Conservation (phyloP, 345 rosid genomes). For the Acer saccharum region DNA sequence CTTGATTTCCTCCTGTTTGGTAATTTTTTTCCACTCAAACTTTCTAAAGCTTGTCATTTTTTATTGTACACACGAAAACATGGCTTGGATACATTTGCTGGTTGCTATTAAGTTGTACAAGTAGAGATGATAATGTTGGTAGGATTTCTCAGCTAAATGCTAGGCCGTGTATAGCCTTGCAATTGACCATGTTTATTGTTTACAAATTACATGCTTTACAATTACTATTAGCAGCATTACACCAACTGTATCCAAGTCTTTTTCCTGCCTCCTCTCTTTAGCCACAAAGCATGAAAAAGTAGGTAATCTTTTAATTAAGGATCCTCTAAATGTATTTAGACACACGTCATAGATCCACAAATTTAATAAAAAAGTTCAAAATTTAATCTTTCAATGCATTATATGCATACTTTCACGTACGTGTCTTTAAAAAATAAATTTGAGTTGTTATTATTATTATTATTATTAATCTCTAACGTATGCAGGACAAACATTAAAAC, state of each 20-base stretch:
- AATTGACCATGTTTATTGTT: no score
- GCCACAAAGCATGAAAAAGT: no score
- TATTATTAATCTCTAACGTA: no score
- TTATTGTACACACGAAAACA: neutral
- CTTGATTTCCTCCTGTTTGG: no score
- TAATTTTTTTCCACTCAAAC: neutral
- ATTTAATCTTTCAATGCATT: no score
- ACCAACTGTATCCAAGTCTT: neutral
- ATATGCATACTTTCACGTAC: no score
- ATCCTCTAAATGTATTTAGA: no score
- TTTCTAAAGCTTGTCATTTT: neutral
- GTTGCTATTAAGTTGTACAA: neutral
- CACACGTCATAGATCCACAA: no score
- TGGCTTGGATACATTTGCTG: neutral
- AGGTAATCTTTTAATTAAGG: no score
- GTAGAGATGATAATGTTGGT: neutral
- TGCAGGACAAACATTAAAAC: no score
- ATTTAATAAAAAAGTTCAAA: neutral
- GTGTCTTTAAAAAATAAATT: no score
- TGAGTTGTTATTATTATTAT: no score
- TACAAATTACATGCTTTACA: neutral
- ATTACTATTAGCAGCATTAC: neutral
- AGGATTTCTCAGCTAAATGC: neutral
- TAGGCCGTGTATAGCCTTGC: neutral
- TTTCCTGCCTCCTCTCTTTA: neutral